Base-by-base conservation (phyloP, 345 rosid genomes). In the Dovyalis caffra region DNA sequence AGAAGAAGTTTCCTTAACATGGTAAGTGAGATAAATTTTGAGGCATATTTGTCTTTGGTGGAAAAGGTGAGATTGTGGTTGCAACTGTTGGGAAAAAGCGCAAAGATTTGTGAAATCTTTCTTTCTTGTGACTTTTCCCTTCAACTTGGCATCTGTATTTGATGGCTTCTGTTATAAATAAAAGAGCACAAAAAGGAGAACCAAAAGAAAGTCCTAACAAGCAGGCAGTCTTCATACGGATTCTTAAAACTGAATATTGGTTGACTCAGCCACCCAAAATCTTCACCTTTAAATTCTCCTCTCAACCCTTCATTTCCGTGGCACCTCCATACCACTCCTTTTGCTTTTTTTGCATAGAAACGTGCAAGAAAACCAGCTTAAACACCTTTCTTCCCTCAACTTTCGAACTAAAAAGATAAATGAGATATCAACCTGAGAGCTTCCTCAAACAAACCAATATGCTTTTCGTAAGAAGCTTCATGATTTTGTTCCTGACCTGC, bases 41-140 rank as follows among this genome's bases (percentile, higher is more conserved):
- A 73, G 79, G 61, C 85, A 80, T 72, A 72, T 79, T 86, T 86
- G 87, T 84, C 86, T 87, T 81, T 77, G 77, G 76, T 77, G 77
- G 61, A 72, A 87, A 85, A 86, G 85, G 75, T 62, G 70, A 69
- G 85, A 77, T 78, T 77, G 89, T 88, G 93, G 92, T 80, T 80
- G 92, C 86, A 81, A 90, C 97, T 91, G 93, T 92, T 84, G 38
- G 78, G 25, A 71, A 87, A 94, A 94, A 83, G 94, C 86, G 84
- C 77, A 82, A 86, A 90, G 95, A 91, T 91, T 80, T 85, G 88
- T 80, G 78, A 71, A 86, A 92, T 90, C 97, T 91, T 90, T 86
- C 85, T 82, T 92, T 84, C 83, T 73, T 76, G 89, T 78, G 80
- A 82, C 86, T 75, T 89, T 78, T 80, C 57, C 35, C 86, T 85